Conservation (phyloP, 1,284 basidiomycete genomes). For the Cutaneotrichosporon sp. region DNA sequence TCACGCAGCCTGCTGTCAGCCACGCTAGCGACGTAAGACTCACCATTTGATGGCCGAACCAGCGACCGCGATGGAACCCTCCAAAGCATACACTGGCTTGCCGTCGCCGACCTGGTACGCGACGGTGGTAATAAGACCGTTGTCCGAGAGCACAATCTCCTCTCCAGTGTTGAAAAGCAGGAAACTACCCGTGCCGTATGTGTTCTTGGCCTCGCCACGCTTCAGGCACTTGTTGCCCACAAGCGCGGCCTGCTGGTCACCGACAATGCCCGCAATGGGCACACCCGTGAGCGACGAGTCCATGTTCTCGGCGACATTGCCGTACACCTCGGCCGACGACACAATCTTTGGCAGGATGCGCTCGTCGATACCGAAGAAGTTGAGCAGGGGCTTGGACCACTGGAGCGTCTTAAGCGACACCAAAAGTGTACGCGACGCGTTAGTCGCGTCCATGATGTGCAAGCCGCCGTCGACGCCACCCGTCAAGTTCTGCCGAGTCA, state of each 20-base stretch:
- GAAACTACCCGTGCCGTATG: slow-evolving; percentile 94
- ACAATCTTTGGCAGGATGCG: slow-evolving; percentile 82
- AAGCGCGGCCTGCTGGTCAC: slow-evolving; percentile 94
- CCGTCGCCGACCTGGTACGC: slow-evolving; percentile 77
- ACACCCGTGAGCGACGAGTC: slow-evolving; percentile 67
- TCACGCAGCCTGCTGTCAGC: slow-evolving; percentile 60
- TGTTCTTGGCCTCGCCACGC: slow-evolving; percentile 85
- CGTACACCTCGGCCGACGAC: slow-evolving; percentile 89
- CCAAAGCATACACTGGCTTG: slow-evolving; percentile 84
- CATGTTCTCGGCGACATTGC: slow-evolving; percentile 55
- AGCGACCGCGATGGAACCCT: slow-evolving; percentile 92
- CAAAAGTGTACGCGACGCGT: slow-evolving; percentile 91
- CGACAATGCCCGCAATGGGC: slow-evolving; percentile 83
- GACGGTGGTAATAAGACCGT: slow-evolving; percentile 84
- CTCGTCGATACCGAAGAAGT: slow-evolving; percentile 77
- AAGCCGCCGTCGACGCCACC: slow-evolving; percentile 63
- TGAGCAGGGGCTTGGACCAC: slow-evolving; percentile 77
- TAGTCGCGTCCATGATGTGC: slow-evolving; percentile 94
- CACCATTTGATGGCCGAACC: slow-evolving; percentile 89
- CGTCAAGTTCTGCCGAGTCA: slow-evolving; percentile 58
- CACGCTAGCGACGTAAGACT: background rate
- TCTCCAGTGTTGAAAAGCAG: slow-evolving; percentile 82
- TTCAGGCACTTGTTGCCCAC: slow-evolving; percentile 91
- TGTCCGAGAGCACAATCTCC: slow-evolving; percentile 74
- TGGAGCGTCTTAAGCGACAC: slow-evolving; percentile 74